A percentile compares a stretch with the other conserved stretches of the same genome.
These are phyloP conservation scores for Boletellus dicymbophilus DNA, from an alignment of 1,284 basidiomycete species.

Conservation along the genomic window DNA sequence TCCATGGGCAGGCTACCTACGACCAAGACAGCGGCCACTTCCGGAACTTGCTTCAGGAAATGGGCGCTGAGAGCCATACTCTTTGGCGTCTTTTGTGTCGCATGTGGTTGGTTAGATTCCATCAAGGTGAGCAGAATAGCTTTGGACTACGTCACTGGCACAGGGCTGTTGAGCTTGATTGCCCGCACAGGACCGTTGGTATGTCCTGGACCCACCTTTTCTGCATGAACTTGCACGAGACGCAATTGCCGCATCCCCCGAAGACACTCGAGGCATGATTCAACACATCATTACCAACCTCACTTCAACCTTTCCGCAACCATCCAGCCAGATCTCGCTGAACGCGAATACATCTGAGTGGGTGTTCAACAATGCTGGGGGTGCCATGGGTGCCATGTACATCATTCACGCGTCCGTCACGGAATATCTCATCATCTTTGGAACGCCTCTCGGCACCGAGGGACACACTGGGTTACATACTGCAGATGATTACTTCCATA, in stretches of 20 bases:
- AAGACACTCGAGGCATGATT: slow-evolving; percentile 72
- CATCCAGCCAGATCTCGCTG: slow-evolving; percentile 48
- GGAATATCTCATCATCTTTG: slow-evolving; percentile 95
- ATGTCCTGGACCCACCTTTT: slow-evolving; percentile 68
- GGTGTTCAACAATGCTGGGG: slow-evolving; percentile 98
- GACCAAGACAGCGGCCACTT: too few species aligned
- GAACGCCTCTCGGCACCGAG: slow-evolving; percentile 95
- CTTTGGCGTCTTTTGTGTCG: slow-evolving; percentile 41
- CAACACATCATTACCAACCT: slow-evolving; percentile 77
- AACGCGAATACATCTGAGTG: slow-evolving; percentile 78
- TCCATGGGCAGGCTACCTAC: slow-evolving; percentile 24
- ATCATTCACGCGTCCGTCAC: slow-evolving; percentile 94
- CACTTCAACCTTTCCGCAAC: slow-evolving; percentile 60
- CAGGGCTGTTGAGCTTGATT: too few species aligned
- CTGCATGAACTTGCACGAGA: slow-evolving; percentile 71
- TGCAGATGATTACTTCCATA: slow-evolving; percentile 98
- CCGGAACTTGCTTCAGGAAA: slow-evolving; percentile 28
- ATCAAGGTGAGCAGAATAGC: slow-evolving; percentile 48
- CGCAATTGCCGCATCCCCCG: slow-evolving; percentile 65
- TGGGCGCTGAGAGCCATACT: slow-evolving; percentile 49
- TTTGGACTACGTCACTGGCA: too few species aligned
- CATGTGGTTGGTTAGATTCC: slow-evolving; percentile 53
- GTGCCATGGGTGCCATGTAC: slow-evolving; percentile 99
- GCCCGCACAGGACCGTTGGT: slow-evolving; percentile 64
- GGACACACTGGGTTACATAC: slow-evolving; percentile 95